These are phyloP conservation scores for Pichia norvegensis DNA, from an alignment of 1,139 yeast genomes.

Conservation along the genomic window DNA sequence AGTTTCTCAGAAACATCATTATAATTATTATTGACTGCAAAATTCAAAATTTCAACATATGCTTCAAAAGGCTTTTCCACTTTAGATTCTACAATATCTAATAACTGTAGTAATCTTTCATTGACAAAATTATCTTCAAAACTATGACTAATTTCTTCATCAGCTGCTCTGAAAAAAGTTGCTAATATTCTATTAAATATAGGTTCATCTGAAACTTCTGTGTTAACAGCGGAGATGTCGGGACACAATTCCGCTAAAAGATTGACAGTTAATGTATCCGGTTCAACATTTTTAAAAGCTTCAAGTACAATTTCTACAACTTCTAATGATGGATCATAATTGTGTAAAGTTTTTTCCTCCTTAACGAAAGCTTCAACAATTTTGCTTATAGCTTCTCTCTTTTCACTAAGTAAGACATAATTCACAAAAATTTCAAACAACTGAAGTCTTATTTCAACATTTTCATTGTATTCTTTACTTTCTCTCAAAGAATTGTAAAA, in stretches of 20 bases:
- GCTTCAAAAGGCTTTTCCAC: conserved; percentile 17
- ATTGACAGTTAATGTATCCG: conserved; percentile 24
- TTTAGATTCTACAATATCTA: conserved; percentile 18
- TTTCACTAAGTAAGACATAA: conserved; percentile 25
- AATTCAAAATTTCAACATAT: conserved; percentile 25
- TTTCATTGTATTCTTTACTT: conserved; percentile 17
- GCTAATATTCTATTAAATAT: conserved; percentile 13
- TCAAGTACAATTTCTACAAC: conserved; percentile 24
- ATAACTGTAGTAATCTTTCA: conserved; percentile 14
- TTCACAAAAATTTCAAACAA: conserved; percentile 28
- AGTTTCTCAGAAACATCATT: conserved; percentile 20
- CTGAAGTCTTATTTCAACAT: conserved; percentile 20
- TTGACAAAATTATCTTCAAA: conserved; percentile 24
- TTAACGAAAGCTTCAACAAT: conserved; percentile 24
- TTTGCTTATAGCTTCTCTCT: conserved; percentile 18
- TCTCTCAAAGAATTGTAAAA: conserved; percentile 26
- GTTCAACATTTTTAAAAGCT: conserved; percentile 22
- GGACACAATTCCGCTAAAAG: conserved; percentile 18
- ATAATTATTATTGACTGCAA: conserved; percentile 23
- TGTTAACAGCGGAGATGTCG: conserved; percentile 12
- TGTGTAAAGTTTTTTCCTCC: conserved; percentile 18
- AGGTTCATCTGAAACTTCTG: conserved; percentile 6
- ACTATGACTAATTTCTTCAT: conserved; percentile 23
- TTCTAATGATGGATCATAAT: conserved; percentile 16
- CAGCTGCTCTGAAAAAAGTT: conserved; percentile 24